Evolutionary conservation across 495 filamentous ascomycete genomes (phyloP).

Genomic region (Astrothelium subdiscretum): DNA sequence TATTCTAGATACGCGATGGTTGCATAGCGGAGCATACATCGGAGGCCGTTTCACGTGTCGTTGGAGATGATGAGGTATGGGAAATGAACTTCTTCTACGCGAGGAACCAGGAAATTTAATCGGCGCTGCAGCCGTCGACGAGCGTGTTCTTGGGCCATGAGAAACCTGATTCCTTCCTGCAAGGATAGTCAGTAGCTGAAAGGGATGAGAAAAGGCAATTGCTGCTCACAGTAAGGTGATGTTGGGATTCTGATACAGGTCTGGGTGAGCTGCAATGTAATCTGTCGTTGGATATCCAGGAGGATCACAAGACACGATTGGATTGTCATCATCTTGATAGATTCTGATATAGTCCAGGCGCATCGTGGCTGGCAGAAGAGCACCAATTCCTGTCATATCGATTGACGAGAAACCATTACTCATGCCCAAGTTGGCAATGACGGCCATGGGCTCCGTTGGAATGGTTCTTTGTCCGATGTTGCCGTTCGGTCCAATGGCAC

Average conservation of each 20-base stretch:
- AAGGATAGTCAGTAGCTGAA: background rate
- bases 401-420: conserved; percentile 53
- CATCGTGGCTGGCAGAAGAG: conserved; percentile 57
- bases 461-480: conserved; percentile 61
- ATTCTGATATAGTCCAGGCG: conserved; percentile 65
- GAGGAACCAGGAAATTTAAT: background rate
- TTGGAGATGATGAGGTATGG: background rate
- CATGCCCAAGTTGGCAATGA: conserved; percentile 67
- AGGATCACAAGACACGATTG: conserved; percentile 62
- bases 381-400: conserved; percentile 39
- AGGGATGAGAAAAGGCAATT: background rate
- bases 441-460: conserved; percentile 57
- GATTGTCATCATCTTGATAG: conserved; percentile 47
- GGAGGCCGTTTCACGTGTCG: background rate
- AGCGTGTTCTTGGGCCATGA: conserved; percentile 39
- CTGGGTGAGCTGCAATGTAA: conserved; percentile 55
- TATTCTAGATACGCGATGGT: background rate
- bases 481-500: conserved; percentile 57
- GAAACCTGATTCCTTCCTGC: conserved; percentile 27
- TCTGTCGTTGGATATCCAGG: conserved; percentile 55
- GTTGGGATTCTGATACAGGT: conserved; percentile 56
- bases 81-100: background rate
- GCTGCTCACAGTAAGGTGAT: conserved; percentile 41
- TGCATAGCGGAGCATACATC: background rate
- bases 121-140: conserved; percentile 31